Conservation (phyloP, 257 asterid genomes). For the Solanum raphanifolium region DNA sequence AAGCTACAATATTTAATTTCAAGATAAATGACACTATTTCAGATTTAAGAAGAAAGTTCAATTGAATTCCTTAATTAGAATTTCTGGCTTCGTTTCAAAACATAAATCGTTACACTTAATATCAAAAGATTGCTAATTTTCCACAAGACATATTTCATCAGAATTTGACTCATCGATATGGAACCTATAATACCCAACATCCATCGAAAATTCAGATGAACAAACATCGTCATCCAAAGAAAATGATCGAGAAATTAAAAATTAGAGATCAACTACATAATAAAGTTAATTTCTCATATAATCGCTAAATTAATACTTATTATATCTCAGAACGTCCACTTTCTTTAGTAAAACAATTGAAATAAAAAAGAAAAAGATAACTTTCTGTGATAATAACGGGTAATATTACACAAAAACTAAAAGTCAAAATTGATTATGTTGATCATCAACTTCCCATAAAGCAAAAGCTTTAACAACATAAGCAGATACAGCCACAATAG, state of each 20-base stretch:
- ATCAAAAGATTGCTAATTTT: background rate
- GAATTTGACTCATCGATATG: background rate
- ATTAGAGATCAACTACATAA: background rate
- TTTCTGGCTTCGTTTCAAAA: background rate
- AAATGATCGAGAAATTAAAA: background rate
- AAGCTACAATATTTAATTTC: too few relatives aligned
- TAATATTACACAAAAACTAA: background rate
- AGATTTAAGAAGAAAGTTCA: background rate
- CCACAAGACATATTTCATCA: accelerated
- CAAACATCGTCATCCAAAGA: background rate
- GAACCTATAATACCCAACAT: background rate
- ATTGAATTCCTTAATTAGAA: background rate
- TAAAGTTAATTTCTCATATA: background rate
- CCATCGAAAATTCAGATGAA: too few relatives aligned
- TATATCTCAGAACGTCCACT: background rate
- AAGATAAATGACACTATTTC: background rate
- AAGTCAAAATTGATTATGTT: background rate
- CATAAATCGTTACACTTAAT: background rate
- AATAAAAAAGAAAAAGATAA: too few relatives aligned
- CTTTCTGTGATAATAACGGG: background rate
- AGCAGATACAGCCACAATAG: conserved; percentile 58
- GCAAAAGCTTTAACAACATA: conserved; percentile 60
- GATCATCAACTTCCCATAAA: conserved; percentile 60
- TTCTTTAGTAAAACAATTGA: too few relatives aligned
- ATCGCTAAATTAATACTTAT: too few relatives aligned